These are phyloP conservation scores for Penicillium sp. DNA, from an alignment of 2,329 filamentous ascomycete genomes.

Conservation along the genomic window DNA sequence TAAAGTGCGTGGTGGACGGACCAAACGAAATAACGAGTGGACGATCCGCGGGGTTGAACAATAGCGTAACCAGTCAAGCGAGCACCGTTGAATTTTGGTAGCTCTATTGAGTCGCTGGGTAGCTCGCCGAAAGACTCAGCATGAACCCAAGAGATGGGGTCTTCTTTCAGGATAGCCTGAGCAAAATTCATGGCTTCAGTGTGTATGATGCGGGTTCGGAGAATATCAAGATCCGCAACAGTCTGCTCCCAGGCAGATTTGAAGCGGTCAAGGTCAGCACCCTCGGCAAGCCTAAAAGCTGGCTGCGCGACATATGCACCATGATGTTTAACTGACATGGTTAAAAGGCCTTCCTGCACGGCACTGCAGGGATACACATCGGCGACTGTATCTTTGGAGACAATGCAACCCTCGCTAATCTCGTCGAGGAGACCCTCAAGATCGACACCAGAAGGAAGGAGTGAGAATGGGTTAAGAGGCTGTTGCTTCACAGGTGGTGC, in stretches of 20 bases:
- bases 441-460: constrained; percentile 24
- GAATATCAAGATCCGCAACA: constrained; percentile 47
- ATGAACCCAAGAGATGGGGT: constrained; percentile 36
- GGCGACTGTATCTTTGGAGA: constrained; percentile 29
- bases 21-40: constrained; percentile 46
- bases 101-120: constrained; percentile 21
- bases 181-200: constrained; percentile 37
- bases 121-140: constrained; percentile 29
- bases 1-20: constrained; percentile 55
- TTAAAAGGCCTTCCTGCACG: constrained; percentile 48
- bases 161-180: constrained; percentile 42
- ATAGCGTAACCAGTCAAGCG: constrained; percentile 38
- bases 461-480: constrained; percentile 26
- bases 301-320: constrained; percentile 53
- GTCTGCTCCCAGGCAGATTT: constrained; percentile 49
- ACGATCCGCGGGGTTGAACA: constrained; percentile 25
- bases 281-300: constrained; percentile 39
- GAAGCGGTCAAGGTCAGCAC: constrained; percentile 44
- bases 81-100: constrained; percentile 37
- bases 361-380: constrained; percentile 48
- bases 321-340: constrained; percentile 48
- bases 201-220: constrained; percentile 50
- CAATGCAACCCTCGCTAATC: constrained; percentile 30
- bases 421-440: constrained; percentile 28
- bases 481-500: background rate